Evolutionary conservation across 352 stramenopile genomes (phyloP), one percentile per base, ranked within the genome.

Genomic region (Chrysophaeum taylorii): DNA sequence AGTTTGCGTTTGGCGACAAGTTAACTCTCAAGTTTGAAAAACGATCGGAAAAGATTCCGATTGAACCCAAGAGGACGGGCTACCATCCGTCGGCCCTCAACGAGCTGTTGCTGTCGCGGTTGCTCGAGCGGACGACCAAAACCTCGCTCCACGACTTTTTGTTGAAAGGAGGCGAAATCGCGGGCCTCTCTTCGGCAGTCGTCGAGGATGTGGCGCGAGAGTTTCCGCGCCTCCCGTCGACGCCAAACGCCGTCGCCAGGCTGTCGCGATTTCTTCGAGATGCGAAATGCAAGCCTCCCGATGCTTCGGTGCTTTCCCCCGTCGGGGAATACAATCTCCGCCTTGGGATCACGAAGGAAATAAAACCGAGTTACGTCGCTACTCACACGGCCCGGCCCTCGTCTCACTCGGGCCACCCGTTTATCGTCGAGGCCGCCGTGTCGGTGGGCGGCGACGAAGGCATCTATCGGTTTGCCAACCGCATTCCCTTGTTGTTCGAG

Each of bases 311-410:
- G 73, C 77, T 94, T 9, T 85, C 75, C 27, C 86, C 86, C 5
- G 77, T 89, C 35, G 88, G 88, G 53, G 88, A 94, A 73, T 94
- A 94, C 78, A 94, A 94, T 74, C 75, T 94, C n/a, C 87, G 88
- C 70, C 78, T 94, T 27, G 88, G 88, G 25, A 90, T 94, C 74
- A 81, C 83, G 37, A 92, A 93, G 73, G 84, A 89, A 64, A 64
- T 82, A 36, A 48, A 84, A 9, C 75, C 89, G 64, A 83, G 84
- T 37, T 82, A 90, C 38, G 77, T 87, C 35, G 81, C 90, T 36
- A 80, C 84, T 33, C 89, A 81, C 15, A 77, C 77, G 41, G 81
- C 88, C 53, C 87, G 89, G 69, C 75, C 83, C 23, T 78, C 74
- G 25, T 82, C 82, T 0, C 84, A 89, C 63, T 83, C 92, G 70